A percentile compares a stretch with the other conserved stretches of the same genome.
Conservation (phyloP, 2,329 filamentous ascomycete genomes). For the Periconia macrospinosa region DNA sequence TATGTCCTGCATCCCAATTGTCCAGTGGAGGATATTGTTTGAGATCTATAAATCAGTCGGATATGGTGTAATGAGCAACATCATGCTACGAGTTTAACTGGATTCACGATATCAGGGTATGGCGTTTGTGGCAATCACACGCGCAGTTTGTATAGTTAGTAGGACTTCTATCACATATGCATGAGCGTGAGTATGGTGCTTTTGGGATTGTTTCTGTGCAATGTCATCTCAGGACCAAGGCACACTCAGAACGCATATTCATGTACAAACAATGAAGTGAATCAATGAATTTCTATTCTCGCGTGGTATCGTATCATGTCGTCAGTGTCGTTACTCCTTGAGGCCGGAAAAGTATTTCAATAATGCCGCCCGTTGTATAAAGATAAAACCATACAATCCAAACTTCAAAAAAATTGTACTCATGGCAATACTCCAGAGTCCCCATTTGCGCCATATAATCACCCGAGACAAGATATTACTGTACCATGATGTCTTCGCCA, state of each 20-base stretch:
- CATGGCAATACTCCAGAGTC: background rate
- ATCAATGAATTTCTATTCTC: background rate
- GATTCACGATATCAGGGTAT: background rate
- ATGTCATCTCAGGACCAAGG: too few relatives aligned
- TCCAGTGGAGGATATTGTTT: constrained; percentile 66
- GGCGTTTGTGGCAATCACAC: background rate
- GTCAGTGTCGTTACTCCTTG: background rate
- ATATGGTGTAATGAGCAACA: background rate
- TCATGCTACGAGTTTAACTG: background rate
- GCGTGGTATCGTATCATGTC: background rate
- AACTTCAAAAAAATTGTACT: background rate
- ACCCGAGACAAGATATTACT: constrained; percentile 6
- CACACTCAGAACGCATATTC: too few relatives aligned
- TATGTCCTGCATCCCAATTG: constrained; percentile 97
- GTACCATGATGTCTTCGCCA: constrained; percentile 43
- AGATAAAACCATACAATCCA: too few relatives aligned
- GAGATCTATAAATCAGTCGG: background rate
- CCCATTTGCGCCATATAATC: background rate
- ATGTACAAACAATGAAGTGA: too few relatives aligned
- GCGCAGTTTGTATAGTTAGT: too few relatives aligned
- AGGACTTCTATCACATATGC: too few relatives aligned
- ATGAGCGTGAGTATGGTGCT: too few relatives aligned
- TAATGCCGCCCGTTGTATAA: too few relatives aligned
- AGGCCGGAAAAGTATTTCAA: too few relatives aligned
- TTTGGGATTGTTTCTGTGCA: too few relatives aligned